Base-by-base conservation (phyloP, 306 rosid genomes). In the Quercus alba region DNA sequence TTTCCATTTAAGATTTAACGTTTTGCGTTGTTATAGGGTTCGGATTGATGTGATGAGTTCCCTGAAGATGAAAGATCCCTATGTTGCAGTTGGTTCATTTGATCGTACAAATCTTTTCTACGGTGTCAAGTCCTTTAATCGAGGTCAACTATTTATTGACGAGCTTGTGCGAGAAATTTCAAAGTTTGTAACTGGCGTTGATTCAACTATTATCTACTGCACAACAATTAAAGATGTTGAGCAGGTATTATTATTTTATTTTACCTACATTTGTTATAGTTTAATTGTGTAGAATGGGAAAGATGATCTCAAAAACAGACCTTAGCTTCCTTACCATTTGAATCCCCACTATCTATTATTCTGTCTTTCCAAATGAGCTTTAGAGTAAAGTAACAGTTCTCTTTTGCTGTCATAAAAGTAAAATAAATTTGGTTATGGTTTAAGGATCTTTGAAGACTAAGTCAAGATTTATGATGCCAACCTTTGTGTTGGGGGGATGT, bases 201-300 rank as follows among this genome's bases (percentile, higher is more conserved):
- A 90, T 87, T 92, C 98, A 73, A 94, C 96, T 66, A 90, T 94
- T 70, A 84, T 94, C 70, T 94, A 92, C 87, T 92, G 98, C 90
- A 94, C 94, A 44, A 92, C 97, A 82, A 86, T 92, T 79, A 94
- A 88, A 84, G 97, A 92, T 77, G 98, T 92, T 33, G 92, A 92
- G 77, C 96, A 88, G 98, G 98, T 90, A 80, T 7, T 51, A n/a
- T 30, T 78, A 38, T 38, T 38, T 38, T 38, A 38, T 7, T 80
- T 33, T 18, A 76, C 56, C 49, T 77, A 58, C 78, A 1, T n/a
- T 9, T 55, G 10, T 38, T 55, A 33, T 63, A 46, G 30, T 80
- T 59, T 14, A 14, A 14, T 19, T 64, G 70, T 19, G 31, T 64
- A 15, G 33, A 64, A 15, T 6, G 3, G 20, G 44, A 5, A 12